Percentiles rank a stretch among this genome's conserved stretches.
phyloP scores from a whole-genome alignment of 768 basidiomycete species.

The Lactarius hengduanensis region DNA sequence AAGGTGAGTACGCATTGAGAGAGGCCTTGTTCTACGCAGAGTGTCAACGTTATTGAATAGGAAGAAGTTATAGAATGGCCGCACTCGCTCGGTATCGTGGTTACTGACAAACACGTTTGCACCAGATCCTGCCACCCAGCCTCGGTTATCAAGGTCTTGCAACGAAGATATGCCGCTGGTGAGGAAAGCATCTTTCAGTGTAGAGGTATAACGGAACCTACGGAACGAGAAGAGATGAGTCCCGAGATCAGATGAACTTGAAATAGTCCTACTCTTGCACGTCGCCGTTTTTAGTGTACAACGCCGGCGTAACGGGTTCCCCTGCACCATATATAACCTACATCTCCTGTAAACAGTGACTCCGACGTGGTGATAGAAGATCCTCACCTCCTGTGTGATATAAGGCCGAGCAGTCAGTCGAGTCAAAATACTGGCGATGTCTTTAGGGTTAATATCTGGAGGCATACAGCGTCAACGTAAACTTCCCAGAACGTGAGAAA shows the following conservation, averaged over 20 bases:
- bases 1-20: conserved; percentile 57
- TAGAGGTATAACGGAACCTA: conserved; percentile 58
- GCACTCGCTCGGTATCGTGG: conserved; percentile 64
- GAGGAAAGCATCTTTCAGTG: conserved; percentile 52
- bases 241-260: too few species aligned
- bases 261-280: conserved; percentile 53
- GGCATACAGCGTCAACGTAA: background rate
- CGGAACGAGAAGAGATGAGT: background rate
- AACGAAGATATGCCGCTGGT: conserved; percentile 51
- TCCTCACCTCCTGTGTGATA: conserved; percentile 56
- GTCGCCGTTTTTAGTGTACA: conserved; percentile 58
- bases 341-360: background rate
- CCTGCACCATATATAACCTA: conserved; percentile 44
- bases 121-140: conserved; percentile 52
- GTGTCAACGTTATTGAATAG: background rate
- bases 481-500: background rate
- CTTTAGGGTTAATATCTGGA: conserved; percentile 52
- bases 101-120: conserved; percentile 70
- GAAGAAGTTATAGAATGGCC: conserved; percentile 14
- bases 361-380: background rate
- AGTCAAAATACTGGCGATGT: conserved; percentile 53
- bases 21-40: conserved; percentile 46
- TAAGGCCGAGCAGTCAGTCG: conserved; percentile 47
- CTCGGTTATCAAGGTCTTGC: conserved; percentile 50
- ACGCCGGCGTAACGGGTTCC: conserved; percentile 52